Evolutionary conservation across 345 rosid genomes (phyloP), one percentile per base, ranked within the genome.

Genomic region (Salix caprea): DNA sequence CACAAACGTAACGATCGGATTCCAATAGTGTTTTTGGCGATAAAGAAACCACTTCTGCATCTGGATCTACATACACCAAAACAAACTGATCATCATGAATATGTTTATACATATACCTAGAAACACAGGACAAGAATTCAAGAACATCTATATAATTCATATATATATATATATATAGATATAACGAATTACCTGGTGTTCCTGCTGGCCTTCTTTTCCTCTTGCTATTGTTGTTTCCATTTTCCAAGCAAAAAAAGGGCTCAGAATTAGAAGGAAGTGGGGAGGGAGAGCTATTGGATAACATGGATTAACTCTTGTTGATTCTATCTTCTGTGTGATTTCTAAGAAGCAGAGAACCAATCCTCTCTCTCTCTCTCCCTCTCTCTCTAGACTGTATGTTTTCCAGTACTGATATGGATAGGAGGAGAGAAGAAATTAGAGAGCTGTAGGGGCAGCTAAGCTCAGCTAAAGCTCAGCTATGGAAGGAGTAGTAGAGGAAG

Each of bases 1-100:
- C 99, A 56, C 97, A 95, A 24, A 95, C 88, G 82, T 93, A 95
- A 69, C 90, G 92, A 82, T 95, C 99, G 60, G 99, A 95, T 80
- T 95, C 97, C 71, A 95, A 80, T 11, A 95, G 85, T 5, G 97
- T 95, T 81, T 86, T 93, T 21, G 99, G 99, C 5, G 99, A 91
- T 44, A 95, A 82, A 19, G 99, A 87, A 39, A 94, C 89, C 75
- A 94, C 98, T 69, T 90, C 98, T 19, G 98, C 97, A 85, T 92
- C 98, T 71, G 98, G 99, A 95, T 95, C 99, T 94, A 70, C 78
- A 13, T 0, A 58, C 14, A 23, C 64, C 64, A 23, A 23, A 58
- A 76, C 58, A 7, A 36, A 58, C 65, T 23, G 71, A 16, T 36
- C 19, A 65, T 24, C 19, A 65, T 24, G 67, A 3, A 52, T 6